phyloP scores from a whole-genome alignment of 148 eudicot genomes.

The Beta vulgaris region DNA sequence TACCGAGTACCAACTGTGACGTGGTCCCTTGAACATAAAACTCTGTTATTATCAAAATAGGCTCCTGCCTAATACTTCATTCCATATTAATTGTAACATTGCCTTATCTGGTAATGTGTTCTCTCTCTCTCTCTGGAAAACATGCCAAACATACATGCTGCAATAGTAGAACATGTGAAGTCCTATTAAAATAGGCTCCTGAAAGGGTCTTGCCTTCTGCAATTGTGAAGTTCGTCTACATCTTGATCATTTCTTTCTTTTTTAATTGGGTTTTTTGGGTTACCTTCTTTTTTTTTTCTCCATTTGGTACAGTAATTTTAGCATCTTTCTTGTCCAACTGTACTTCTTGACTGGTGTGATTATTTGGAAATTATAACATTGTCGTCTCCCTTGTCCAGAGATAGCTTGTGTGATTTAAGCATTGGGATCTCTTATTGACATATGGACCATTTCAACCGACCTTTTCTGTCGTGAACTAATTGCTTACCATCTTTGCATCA shows the following conservation, averaged over 20 bases:
- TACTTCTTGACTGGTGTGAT: neutral
- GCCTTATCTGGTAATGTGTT: too few species aligned
- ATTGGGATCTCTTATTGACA: constrained; percentile 2
- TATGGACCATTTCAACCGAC: neutral
- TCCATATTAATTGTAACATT: too few species aligned
- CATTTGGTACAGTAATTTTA: neutral
- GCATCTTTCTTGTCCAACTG: neutral
- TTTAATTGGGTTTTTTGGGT: neutral
- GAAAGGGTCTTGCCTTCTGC: neutral
- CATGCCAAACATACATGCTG: too few species aligned
- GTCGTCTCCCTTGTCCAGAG: neutral
- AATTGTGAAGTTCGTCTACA: neutral
- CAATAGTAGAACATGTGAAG: too few species aligned
- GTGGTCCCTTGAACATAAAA: neutral
- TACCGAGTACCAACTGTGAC: neutral
- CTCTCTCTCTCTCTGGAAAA: too few species aligned
- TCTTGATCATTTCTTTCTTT: neutral
- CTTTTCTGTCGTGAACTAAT: neutral
- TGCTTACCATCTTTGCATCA: neutral
- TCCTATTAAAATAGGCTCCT: too few species aligned
- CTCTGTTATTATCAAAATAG: too few species aligned
- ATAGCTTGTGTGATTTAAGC: neutral
- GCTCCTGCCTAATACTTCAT: too few species aligned
- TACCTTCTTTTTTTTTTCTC: neutral
- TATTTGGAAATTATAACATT: neutral